These are phyloP conservation scores for Plasmodium cynomolgi DNA, from an alignment of 169 alveolate genomes.

Conservation along the genomic window DNA sequence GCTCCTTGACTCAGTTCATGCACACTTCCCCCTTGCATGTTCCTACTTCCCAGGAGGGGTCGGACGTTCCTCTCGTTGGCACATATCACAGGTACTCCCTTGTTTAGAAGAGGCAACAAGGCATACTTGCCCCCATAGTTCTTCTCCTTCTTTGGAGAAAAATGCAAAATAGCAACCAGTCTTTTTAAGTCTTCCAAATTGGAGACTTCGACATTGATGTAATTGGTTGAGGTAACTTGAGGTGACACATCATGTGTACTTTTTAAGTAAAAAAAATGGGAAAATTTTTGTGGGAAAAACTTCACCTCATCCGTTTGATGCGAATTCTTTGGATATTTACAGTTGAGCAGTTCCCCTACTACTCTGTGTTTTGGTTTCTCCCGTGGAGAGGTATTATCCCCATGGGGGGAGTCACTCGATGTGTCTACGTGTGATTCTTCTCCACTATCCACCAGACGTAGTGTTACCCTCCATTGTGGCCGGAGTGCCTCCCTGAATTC, in stretches of 20 bases:
- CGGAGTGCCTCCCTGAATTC: conserved; percentile 4
- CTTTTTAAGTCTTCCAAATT: not conserved
- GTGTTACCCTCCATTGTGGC: not conserved
- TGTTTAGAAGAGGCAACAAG: conserved; percentile 3
- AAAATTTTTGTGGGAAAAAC: conserved; percentile 8
- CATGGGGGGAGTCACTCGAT: not conserved
- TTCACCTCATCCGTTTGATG: not conserved
- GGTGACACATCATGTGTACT: not conserved
- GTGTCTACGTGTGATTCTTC: not conserved
- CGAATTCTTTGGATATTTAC: not conserved
- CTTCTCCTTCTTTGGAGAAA: conserved; percentile 16
- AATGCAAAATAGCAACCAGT: conserved; percentile 10
- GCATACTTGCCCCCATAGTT: conserved; percentile 19
- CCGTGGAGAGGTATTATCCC: not conserved
- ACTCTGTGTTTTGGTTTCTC: not conserved
- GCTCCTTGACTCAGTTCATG: not conserved
- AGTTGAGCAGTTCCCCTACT: not conserved
- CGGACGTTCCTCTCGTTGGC: not conserved
- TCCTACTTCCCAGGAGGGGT: not conserved
- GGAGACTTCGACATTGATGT: conserved; percentile 1
- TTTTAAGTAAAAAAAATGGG: not conserved
- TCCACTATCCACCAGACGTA: not conserved
- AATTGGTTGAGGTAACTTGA: not conserved
- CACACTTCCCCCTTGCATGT: not conserved
- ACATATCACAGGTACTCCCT: conserved; percentile 15